Evolutionary conservation across 306 rosid species (phyloP).

Genomic region (Ziziphus jujuba): DNA sequence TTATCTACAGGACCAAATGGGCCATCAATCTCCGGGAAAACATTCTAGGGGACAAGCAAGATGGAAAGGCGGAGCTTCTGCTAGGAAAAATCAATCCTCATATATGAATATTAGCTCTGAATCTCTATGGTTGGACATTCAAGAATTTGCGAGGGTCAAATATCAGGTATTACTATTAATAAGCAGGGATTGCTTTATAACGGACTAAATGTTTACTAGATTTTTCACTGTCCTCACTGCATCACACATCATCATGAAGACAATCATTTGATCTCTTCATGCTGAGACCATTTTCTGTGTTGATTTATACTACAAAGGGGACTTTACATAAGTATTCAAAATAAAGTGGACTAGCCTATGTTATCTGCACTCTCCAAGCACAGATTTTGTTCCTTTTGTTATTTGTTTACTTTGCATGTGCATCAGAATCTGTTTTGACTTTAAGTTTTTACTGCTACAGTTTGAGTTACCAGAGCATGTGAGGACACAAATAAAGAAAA

Average conservation of each 20-base stretch:
- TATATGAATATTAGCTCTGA: constrained; percentile 74
- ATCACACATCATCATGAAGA: no score
- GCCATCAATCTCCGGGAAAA: constrained; percentile 64
- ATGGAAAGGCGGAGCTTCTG: constrained; percentile 70
- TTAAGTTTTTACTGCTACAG: constrained; percentile 40
- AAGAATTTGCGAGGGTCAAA: constrained; percentile 75
- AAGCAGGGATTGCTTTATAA: neutral
- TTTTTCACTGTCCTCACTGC: no score
- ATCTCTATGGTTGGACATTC: constrained; percentile 76
- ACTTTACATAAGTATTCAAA: neutral
- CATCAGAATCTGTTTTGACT: constrained; percentile 8
- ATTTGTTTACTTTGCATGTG: constrained; percentile 15
- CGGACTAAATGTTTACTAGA: no score
- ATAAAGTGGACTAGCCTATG: neutral
- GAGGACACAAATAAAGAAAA: constrained; percentile 59
- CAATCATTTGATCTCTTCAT: neutral
- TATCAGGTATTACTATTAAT: constrained; percentile 62
- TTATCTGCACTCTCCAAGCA: constrained; percentile 5
- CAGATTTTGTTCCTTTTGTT: constrained; percentile 6
- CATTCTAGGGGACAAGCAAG: constrained; percentile 67
- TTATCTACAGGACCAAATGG: constrained; percentile 66
- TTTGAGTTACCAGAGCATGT: constrained; percentile 83
- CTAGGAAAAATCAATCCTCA: constrained; percentile 58
- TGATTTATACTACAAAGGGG: neutral
- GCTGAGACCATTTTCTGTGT: neutral